Evolutionary conservation across 2,329 filamentous ascomycete species (phyloP), one percentile per base, ranked within the genome.

Genomic region (Colletotrichum viniferum): DNA sequence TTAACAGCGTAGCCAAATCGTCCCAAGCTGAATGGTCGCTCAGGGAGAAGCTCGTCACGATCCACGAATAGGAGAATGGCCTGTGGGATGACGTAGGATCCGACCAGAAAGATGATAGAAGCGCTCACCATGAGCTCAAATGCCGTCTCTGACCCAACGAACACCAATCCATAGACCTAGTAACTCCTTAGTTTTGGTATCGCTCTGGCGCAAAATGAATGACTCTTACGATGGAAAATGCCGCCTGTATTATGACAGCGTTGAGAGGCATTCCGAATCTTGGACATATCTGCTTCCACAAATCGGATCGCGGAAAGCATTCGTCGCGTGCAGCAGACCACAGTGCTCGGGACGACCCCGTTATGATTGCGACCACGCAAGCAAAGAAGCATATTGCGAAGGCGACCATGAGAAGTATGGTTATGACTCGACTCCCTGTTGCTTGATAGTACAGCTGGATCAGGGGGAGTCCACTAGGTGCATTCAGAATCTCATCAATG

Each of bases 131-230:
- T 81, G 4, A 79, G 76, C 0, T 78, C 76, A 34, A 81, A 81
- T 2, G 81, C 81, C 2, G 81, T 81, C 3, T 79, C 78, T 0
- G 80, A 82, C 4, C 81, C 81, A 2, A 82, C 74, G 61, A 81
- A 82, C 1, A 82, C 80, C 7, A 81, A 70, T 3, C 79, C 81
- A 9, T 83, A 83, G 0, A 82, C 5, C 77, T 81, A 36, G 4
- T 36, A 43, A 8, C 10, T 30, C 10, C 6, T 61, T n/a, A 34
- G 58, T 32, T 3, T 5, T 34, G 28, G 18, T 32, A 7, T n/a
- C 18, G 7, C 24, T 61, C 28, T 24, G 60, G 9, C 12, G 30
- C n/a, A 28, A 16, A 26, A 36, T 21, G 21, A 24, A 3, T 30
- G 8, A 12, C 13, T 28, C 60, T 63, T 38, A 63, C 60, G 21